phyloP scores from a whole-genome alignment of 2,329 filamentous ascomycete genomes.

The Aureobasidium pullulans region DNA sequence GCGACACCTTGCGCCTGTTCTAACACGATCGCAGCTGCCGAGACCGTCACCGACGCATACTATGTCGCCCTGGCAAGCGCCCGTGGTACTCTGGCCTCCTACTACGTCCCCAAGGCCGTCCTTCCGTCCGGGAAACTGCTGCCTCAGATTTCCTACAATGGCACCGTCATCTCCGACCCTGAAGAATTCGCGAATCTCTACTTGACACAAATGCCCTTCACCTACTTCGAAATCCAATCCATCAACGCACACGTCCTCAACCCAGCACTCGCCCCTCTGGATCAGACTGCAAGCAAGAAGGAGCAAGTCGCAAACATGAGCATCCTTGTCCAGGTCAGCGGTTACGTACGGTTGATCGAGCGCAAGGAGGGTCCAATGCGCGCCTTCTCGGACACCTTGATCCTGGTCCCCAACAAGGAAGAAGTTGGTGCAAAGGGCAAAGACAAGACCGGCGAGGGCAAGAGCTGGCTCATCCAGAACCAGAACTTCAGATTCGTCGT shows the following conservation, averaged over 20 bases:
- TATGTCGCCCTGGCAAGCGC: constrained; percentile 64
- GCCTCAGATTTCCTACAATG: constrained; percentile 73
- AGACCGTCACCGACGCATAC: constrained; percentile 64
- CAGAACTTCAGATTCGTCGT: constrained; percentile 38
- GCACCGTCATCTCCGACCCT: constrained; percentile 56
- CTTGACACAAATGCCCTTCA: constrained; percentile 54
- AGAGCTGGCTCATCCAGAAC: constrained; percentile 34
- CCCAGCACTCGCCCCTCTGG: constrained; percentile 48
- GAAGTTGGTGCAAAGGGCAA: constrained; percentile 24
- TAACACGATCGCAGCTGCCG: constrained; percentile 45
- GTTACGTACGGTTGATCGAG: constrained; percentile 60
- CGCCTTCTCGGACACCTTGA: constrained; percentile 72
- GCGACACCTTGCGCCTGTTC: not conserved
- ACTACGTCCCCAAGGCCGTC: constrained; percentile 58
- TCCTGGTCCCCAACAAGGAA: constrained; percentile 59
- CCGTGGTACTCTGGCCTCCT: constrained; percentile 52
- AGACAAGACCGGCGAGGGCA: constrained; percentile 25
- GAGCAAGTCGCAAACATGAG: constrained; percentile 54
- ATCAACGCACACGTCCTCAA: constrained; percentile 75
- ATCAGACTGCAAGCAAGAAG: constrained; percentile 29
- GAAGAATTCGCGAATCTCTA: constrained; percentile 62
- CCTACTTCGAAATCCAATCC: constrained; percentile 65
- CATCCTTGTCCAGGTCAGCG: constrained; percentile 66
- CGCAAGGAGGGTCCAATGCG: constrained; percentile 54
- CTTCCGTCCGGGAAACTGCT: constrained; percentile 46